Conservation (phyloP, 1,284 basidiomycete species). For the Microbotryum silenes-acaulis region DNA sequence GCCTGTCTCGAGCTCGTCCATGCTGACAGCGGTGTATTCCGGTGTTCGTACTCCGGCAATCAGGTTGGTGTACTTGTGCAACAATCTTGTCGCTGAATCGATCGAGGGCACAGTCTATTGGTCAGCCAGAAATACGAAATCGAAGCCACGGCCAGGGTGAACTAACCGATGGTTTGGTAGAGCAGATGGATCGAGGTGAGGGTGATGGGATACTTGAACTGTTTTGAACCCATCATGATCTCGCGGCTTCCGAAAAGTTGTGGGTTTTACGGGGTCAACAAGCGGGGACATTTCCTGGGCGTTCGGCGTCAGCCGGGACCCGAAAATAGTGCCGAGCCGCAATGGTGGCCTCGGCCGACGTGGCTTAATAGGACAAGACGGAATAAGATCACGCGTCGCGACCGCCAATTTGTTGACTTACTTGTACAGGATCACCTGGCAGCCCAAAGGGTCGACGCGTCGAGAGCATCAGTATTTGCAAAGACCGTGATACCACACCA, state of each 20-base stretch:
- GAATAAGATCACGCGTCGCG: no score
- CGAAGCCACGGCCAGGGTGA: neutral
- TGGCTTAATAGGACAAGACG: no score
- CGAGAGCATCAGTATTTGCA: no score
- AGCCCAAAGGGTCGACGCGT: no score
- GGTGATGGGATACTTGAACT: slow-evolving; percentile 31
- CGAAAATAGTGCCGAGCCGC: no score
- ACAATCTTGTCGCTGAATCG: slow-evolving; percentile 15
- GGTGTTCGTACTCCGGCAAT: slow-evolving; percentile 18
- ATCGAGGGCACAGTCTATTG: neutral
- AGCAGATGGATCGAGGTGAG: slow-evolving; percentile 26
- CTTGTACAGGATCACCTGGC: slow-evolving; percentile 24
- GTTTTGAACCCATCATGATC: slow-evolving; percentile 21
- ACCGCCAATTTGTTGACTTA: neutral
- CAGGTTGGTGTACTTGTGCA: slow-evolving; percentile 25
- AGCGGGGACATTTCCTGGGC: no score
- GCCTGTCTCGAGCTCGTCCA: neutral
- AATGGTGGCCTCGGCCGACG: no score
- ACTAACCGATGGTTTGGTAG: slow-evolving; percentile 19
- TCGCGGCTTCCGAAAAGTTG: slow-evolving; percentile 9
- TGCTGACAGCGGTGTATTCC: slow-evolving; percentile 12
- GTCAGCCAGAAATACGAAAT: neutral
- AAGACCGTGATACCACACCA: no score
- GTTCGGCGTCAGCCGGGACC: no score
- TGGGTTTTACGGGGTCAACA: neutral